These are phyloP conservation scores for Ceratobasidium sp. DNA, from an alignment of 1,284 basidiomycete genomes.

Conservation along the genomic window DNA sequence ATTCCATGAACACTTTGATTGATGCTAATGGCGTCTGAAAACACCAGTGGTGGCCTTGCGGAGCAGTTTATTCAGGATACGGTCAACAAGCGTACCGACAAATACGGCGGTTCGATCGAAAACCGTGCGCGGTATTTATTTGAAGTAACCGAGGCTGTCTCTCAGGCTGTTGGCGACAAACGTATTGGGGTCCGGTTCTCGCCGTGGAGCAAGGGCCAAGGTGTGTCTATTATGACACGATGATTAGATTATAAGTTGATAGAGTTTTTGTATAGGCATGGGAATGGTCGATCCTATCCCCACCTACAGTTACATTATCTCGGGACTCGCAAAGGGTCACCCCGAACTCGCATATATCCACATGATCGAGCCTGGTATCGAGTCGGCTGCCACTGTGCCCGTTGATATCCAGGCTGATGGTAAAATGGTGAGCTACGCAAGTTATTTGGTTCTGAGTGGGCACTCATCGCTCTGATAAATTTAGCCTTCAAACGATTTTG, in stretches of 20 bases:
- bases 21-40: no score
- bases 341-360: constrained; percentile 53
- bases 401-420: constrained; percentile 44
- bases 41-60: constrained; percentile 45
- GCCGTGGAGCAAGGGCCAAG: constrained; percentile 46
- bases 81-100: constrained; percentile 55
- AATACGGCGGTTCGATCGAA: constrained; percentile 55
- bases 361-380: constrained; percentile 48
- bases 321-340: constrained; percentile 55
- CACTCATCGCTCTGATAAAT: background rate
- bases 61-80: constrained; percentile 55
- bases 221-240: constrained; percentile 12
- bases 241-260: background rate
- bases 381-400: constrained; percentile 44
- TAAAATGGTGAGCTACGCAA: background rate
- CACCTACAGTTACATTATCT: constrained; percentile 47
- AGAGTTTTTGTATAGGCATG: constrained; percentile 40
- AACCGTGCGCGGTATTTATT: constrained; percentile 54
- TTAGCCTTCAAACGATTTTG: constrained; percentile 42
- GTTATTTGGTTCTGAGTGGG: background rate
- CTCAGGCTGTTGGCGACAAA: constrained; percentile 51
- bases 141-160: constrained; percentile 50
- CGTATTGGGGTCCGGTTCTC: constrained; percentile 50
- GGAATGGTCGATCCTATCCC: constrained; percentile 51
- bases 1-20: no score